Percentiles rank a stretch among this genome's conserved stretches.
Conservation (phyloP, 2,329 filamentous ascomycete genomes). For the Didymella exigua region DNA sequence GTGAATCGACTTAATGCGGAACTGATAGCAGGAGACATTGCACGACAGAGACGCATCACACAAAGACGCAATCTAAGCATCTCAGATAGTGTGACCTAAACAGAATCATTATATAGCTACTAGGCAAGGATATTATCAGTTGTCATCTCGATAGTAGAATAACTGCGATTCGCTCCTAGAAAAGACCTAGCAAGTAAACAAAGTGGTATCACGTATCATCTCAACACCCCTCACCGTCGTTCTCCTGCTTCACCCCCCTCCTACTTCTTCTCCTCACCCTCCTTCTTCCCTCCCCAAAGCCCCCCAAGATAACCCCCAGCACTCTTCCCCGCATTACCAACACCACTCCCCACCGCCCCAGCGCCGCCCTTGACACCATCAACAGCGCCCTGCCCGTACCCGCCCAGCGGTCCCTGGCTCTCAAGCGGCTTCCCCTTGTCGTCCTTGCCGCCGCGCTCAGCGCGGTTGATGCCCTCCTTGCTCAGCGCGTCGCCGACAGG, state of each 20-base stretch:
- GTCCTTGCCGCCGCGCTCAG: conserved; percentile 68
- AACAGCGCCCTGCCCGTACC: conserved; percentile 39
- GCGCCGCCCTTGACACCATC: conserved; percentile 42
- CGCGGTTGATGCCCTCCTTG: conserved; percentile 69
- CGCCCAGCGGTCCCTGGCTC: conserved; percentile 42
- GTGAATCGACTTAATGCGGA: no score
- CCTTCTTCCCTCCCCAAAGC: conserved; percentile 29
- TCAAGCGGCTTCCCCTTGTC: conserved; percentile 59
- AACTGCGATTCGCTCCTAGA: background rate
- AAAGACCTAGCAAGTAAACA: background rate
- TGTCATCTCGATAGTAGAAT: no score
- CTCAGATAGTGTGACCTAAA: no score
- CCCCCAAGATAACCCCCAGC: conserved; percentile 36
- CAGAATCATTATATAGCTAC: no score
- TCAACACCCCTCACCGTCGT: background rate
- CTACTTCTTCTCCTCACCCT: conserved; percentile 25
- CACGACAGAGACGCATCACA: no score
- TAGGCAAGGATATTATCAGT: no score
- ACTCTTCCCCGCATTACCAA: conserved; percentile 30
- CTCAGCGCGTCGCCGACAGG: conserved; percentile 67
- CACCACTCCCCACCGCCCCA: conserved; percentile 19
- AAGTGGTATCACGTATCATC: background rate
- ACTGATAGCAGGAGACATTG: no score
- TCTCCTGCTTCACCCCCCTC: background rate
- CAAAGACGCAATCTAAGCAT: no score